Evolutionary conservation across 257 asterid genomes (phyloP).

Genomic region (Capsicum rhomboideum): DNA sequence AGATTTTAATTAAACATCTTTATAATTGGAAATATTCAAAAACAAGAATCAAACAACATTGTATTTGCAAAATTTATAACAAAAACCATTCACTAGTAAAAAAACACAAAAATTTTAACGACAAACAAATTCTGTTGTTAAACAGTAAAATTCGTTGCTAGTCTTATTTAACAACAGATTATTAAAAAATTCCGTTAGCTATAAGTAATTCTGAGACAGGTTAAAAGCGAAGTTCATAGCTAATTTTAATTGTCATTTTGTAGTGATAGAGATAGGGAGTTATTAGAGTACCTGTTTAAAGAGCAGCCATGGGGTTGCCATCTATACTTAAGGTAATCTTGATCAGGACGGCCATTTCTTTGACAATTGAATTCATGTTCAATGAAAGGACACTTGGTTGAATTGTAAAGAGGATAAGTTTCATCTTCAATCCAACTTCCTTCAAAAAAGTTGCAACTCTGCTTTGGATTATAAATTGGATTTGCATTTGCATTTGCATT

Average conservation of each 20-base stretch:
- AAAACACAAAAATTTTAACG: background rate
- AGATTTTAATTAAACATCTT: background rate
- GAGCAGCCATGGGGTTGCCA: constrained; percentile 70
- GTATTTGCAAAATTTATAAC: background rate
- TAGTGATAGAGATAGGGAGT: background rate
- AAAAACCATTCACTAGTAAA: background rate
- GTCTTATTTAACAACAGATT: background rate
- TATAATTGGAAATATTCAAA: background rate
- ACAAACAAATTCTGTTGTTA: background rate
- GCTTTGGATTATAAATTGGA: background rate
- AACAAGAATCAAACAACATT: background rate
- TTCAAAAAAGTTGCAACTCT: constrained; percentile 35
- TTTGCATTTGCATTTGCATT: background rate
- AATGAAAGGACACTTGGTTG: constrained; percentile 60
- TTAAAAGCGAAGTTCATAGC: background rate
- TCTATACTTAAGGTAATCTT: constrained; percentile 42
- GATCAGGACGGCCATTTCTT: constrained; percentile 67
- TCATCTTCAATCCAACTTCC: constrained; percentile 54
- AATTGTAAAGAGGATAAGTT: constrained; percentile 40
- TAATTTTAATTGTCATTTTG: too few species aligned
- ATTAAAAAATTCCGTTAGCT: background rate
- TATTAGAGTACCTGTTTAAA: constrained; percentile 36
- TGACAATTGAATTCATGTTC: constrained; percentile 68
- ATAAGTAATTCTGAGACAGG: background rate
- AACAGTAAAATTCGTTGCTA: background rate